A percentile compares a stretch with the other conserved stretches of the same genome.
Evolutionary conservation across 1,284 basidiomycete species (phyloP).

Genomic region (Gymnopus androsaceus): DNA sequence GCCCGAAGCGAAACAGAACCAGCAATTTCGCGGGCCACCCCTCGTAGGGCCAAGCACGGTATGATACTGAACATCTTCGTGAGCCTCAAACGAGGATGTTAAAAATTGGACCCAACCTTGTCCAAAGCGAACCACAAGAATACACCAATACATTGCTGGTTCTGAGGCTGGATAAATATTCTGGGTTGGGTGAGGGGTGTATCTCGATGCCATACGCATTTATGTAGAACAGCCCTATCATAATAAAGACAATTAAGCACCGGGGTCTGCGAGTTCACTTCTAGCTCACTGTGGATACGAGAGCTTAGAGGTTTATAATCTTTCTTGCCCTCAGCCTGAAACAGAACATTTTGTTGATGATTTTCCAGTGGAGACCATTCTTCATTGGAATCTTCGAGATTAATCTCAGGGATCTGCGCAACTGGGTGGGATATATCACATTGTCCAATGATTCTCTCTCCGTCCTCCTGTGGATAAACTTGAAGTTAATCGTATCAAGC

Average conservation of each 20-base stretch:
- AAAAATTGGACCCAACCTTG: slow-evolving; percentile 64
- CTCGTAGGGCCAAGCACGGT: slow-evolving; percentile 86
- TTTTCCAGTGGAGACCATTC: slow-evolving; percentile 35
- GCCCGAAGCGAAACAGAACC: slow-evolving; percentile 70
- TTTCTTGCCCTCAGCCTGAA: slow-evolving; percentile 55
- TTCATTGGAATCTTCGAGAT: slow-evolving; percentile 33
- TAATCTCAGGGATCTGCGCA: slow-evolving; percentile 29
- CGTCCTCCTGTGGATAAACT: slow-evolving; percentile 61
- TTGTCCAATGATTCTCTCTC: slow-evolving; percentile 84
- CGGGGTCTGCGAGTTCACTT: neutral
- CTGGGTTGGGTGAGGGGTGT: slow-evolving; percentile 84
- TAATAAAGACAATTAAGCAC: slow-evolving; percentile 6
- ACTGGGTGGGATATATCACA: slow-evolving; percentile 97
- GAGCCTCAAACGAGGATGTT: slow-evolving; percentile 5
- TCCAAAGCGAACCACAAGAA: slow-evolving; percentile 93
- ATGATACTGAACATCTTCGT: slow-evolving; percentile 62
- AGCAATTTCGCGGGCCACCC: slow-evolving; percentile 81
- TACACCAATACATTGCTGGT: slow-evolving; percentile 81
- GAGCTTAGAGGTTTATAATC: slow-evolving; percentile 63
- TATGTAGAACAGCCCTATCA: slow-evolving; percentile 88
- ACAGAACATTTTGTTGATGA: slow-evolving; percentile 63
- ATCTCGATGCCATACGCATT: slow-evolving; percentile 92
- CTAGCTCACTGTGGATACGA: slow-evolving; percentile 63
- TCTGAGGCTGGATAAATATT: slow-evolving; percentile 70
- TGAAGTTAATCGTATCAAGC: slow-evolving; percentile 9